phyloP scores from a whole-genome alignment of 257 asterid species.

The Vinca minor region DNA sequence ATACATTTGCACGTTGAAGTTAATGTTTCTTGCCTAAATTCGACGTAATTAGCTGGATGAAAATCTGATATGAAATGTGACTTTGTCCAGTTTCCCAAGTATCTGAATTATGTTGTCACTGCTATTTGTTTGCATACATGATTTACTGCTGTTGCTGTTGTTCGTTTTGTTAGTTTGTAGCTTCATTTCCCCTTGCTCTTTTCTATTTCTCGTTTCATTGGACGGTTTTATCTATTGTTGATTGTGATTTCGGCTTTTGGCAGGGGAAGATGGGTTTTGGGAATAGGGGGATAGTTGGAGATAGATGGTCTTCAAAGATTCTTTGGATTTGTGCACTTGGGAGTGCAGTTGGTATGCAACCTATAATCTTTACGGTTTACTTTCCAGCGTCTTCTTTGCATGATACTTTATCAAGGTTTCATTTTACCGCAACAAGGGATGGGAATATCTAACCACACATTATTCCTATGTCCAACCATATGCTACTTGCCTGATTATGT shows the following conservation, averaged over 20 bases:
- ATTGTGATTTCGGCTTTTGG: slow-evolving; percentile 12
- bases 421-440: not conserved
- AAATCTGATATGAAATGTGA: not conserved
- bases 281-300: slow-evolving; percentile 70
- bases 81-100: not conserved
- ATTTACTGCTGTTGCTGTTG: not conserved
- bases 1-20: not conserved
- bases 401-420: not conserved
- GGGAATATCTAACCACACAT: not conserved
- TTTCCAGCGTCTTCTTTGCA: not conserved
- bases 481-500: not conserved
- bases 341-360: slow-evolving; percentile 64
- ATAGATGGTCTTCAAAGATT: slow-evolving; percentile 75
- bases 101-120: not conserved
- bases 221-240: not conserved
- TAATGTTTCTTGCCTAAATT: not conserved
- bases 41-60: not conserved
- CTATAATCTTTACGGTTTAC: not conserved
- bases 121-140: not conserved
- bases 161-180: not conserved
- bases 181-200: not conserved
- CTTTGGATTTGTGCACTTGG: slow-evolving; percentile 86
- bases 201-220: not conserved
- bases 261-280: slow-evolving; percentile 59
- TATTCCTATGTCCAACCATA: not conserved